Percentiles rank a stretch among this genome's conserved stretches.
These are phyloP conservation scores for Colletotrichum abscissum DNA, from an alignment of 2,329 filamentous ascomycete genomes.

Conservation along the genomic window DNA sequence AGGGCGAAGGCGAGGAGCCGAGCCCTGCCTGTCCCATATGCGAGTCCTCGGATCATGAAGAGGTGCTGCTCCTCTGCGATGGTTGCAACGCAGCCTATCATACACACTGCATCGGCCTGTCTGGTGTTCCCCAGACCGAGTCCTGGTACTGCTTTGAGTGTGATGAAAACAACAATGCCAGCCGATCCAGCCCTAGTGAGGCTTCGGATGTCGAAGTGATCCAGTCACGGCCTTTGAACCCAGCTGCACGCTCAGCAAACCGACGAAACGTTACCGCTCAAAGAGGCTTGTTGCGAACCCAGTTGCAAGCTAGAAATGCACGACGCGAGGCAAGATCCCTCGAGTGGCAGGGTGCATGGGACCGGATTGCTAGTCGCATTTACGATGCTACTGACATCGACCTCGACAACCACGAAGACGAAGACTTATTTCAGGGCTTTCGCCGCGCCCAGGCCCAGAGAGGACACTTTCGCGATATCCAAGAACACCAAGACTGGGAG, in stretches of 20 bases:
- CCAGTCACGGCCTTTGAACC: constrained; percentile 11
- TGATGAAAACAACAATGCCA: constrained; percentile 59
- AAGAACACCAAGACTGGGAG: constrained; percentile 80
- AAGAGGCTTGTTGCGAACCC: constrained; percentile 64
- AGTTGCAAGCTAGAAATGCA: constrained; percentile 66
- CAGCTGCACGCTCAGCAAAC: constrained; percentile 19
- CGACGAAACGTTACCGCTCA: constrained; percentile 10
- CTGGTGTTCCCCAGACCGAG: constrained; percentile 77
- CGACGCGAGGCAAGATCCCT: constrained; percentile 75
- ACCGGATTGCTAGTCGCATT: constrained; percentile 69
- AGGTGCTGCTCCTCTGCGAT: constrained; percentile 89
- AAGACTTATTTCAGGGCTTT: constrained; percentile 65
- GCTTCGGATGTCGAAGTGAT: constrained; percentile 16
- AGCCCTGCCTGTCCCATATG: constrained; percentile 93
- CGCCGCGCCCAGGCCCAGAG: constrained; percentile 63
- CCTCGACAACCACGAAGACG: constrained; percentile 88
- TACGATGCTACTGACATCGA: constrained; percentile 80
- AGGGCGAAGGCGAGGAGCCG: constrained; percentile 74
- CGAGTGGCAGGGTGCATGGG: constrained; percentile 92
- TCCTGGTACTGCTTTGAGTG: constrained; percentile 93
- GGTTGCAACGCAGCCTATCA: constrained; percentile 91
- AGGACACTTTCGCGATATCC: constrained; percentile 58
- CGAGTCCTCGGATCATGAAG: constrained; percentile 82
- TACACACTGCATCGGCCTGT: constrained; percentile 89
- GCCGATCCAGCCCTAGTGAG: constrained; percentile 14